phyloP scores from a whole-genome alignment of 331 rosid genomes.

The Prunus yedoensis region DNA sequence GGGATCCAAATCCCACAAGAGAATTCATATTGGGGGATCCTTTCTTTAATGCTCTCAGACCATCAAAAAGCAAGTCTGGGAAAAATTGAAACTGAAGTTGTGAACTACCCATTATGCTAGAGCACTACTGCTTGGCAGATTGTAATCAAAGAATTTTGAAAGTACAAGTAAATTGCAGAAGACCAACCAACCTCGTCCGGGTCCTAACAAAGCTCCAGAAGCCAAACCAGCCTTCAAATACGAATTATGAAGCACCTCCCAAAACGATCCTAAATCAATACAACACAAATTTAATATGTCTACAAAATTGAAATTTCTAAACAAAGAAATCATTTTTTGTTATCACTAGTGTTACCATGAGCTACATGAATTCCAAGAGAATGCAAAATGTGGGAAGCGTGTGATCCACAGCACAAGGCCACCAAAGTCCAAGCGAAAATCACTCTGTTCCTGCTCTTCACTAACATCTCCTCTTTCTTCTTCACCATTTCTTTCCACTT shows the following conservation, averaged over 20 bases:
- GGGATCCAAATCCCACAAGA: constrained; percentile 92
- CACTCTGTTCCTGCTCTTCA: constrained; percentile 71
- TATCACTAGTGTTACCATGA: constrained; percentile 52
- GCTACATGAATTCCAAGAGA: constrained; percentile 81
- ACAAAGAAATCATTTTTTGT: background rate
- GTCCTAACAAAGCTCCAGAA: constrained; percentile 81
- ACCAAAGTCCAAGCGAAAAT: constrained; percentile 94
- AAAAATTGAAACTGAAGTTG: constrained; percentile 7
- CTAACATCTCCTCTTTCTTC: constrained; percentile 75
- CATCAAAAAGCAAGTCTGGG: constrained; percentile 90
- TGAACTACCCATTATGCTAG: background rate
- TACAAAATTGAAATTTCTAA: background rate
- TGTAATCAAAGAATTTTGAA: background rate
- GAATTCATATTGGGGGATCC: constrained; percentile 98
- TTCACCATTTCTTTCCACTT: constrained; percentile 85
- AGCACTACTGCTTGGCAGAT: background rate
- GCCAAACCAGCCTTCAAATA: constrained; percentile 86
- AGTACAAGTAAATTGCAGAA: background rate
- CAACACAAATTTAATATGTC: background rate
- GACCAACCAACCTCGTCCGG: constrained; percentile 78
- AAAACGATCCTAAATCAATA: constrained; percentile 46
- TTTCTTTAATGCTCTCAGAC: constrained; percentile 71
- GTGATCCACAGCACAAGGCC: constrained; percentile 94
- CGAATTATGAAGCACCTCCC: constrained; percentile 79
- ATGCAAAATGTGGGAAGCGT: constrained; percentile 86